Evolutionary conservation across 768 basidiomycete genomes (phyloP).

Genomic region (Galerina marginata): DNA sequence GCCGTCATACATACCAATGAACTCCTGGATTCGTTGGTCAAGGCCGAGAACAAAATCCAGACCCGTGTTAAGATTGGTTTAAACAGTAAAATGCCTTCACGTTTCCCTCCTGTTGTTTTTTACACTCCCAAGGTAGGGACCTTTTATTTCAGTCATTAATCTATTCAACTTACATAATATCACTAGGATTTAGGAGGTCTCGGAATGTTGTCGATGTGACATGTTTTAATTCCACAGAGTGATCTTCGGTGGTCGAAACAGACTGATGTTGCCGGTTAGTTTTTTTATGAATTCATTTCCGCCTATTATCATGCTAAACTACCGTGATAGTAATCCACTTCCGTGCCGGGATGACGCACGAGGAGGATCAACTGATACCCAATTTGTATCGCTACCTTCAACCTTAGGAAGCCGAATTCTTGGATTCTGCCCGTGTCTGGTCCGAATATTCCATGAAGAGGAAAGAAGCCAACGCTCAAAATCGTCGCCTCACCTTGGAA

Average conservation of each 20-base stretch:
- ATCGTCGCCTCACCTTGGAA: slow-evolving; percentile 94
- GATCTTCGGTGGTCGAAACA: slow-evolving; percentile 98
- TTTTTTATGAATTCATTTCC: background rate
- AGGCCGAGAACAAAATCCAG: slow-evolving; percentile 99
- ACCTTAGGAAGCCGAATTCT: slow-evolving; percentile 97
- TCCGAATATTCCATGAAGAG: slow-evolving; percentile 99
- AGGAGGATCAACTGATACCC: slow-evolving; percentile 93
- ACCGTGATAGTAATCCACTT: slow-evolving; percentile 83
- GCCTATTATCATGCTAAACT: slow-evolving; percentile 3
- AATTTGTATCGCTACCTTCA: slow-evolving; percentile 97
- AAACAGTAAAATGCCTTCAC: slow-evolving; percentile 99
- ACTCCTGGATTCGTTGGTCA: slow-evolving; percentile 93
- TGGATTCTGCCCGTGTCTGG: slow-evolving; percentile 99
- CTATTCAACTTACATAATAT: slow-evolving; percentile 3
- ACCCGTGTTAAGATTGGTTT: slow-evolving; percentile 98
- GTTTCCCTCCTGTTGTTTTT: slow-evolving; percentile 96
- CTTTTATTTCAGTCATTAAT: background rate
- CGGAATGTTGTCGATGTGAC: slow-evolving; percentile 99
- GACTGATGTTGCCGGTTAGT: slow-evolving; percentile 87
- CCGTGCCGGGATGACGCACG: slow-evolving; percentile 98
- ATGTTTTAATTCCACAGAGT: slow-evolving; percentile 97
- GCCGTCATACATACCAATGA: slow-evolving; percentile 98
- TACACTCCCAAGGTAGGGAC: slow-evolving; percentile 85
- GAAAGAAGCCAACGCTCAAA: slow-evolving; percentile 99
- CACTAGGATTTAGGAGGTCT: slow-evolving; percentile 90